Evolutionary conservation across 106 monocot genomes (phyloP).

Genomic region (Xerophyta viscosa): DNA sequence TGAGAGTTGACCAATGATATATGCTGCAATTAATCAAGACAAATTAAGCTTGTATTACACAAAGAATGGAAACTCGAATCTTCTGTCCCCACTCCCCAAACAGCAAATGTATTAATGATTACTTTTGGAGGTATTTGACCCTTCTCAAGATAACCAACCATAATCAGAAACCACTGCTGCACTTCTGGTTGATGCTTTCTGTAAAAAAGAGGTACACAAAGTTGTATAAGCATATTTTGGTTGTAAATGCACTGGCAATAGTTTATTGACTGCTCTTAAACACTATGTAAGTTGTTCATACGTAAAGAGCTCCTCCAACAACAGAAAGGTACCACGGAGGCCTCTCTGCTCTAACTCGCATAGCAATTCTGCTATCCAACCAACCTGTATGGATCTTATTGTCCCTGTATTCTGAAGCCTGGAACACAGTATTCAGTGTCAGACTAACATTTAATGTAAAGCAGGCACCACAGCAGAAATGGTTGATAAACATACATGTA

Average conservation of each 20-base stretch:
- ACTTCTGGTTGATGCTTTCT: slow-evolving; percentile 96
- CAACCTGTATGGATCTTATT: slow-evolving; percentile 99
- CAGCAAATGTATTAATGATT: no score
- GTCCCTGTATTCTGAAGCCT: slow-evolving; percentile 87
- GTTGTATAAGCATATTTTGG: background rate
- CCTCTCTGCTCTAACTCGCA: slow-evolving; percentile 99
- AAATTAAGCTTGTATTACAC: background rate
- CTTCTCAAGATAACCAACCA: slow-evolving; percentile 87
- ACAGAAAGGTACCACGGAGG: slow-evolving; percentile 98
- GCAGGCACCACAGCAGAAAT: background rate
- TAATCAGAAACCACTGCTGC: slow-evolving; percentile 91
- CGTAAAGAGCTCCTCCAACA: slow-evolving; percentile 98
- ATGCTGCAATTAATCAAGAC: slow-evolving; percentile 58
- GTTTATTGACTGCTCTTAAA: background rate
- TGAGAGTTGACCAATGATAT: slow-evolving; percentile 84
- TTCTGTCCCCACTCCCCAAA: no score
- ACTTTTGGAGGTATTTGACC: slow-evolving; percentile 99
- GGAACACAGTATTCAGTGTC: slow-evolving; percentile 1
- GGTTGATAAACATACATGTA: slow-evolving; percentile 56
- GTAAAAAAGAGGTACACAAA: slow-evolving; percentile 5
- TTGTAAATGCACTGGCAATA: background rate
- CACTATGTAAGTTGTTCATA: slow-evolving; percentile 22
- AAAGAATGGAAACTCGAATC: no score
- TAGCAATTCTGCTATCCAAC: slow-evolving; percentile 96
- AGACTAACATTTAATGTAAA: no score